Conservation (phyloP, 1,284 basidiomycete species). For the Ceratobasidium sp. region DNA sequence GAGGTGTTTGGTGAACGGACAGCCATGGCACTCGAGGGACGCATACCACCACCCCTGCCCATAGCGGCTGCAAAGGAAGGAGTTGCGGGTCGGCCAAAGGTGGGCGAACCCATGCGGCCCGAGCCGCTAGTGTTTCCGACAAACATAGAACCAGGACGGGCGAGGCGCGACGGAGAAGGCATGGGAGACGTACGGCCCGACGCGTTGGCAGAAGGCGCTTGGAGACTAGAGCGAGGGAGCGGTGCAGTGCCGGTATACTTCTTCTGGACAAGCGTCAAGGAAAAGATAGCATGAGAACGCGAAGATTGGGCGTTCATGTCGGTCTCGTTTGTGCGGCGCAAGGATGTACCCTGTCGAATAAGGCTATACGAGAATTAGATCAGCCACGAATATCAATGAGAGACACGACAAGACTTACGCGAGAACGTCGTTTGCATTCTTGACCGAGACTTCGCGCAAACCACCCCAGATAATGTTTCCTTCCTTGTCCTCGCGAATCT, state of each 20-base stretch:
- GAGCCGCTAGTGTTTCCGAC: conserved; percentile 59
- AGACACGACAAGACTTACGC: conserved; percentile 63
- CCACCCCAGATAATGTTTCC: conserved; percentile 98
- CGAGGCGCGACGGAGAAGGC: conserved; percentile 80
- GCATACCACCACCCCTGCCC: conserved; percentile 64
- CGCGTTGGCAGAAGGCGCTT: conserved; percentile 18
- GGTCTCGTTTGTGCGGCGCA: conserved; percentile 95
- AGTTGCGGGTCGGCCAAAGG: conserved; percentile 75
- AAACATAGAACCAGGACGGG: conserved; percentile 74
- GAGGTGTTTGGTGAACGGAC: conserved; percentile 49
- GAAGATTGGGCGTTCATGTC: conserved; percentile 99
- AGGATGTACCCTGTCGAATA: conserved; percentile 85
- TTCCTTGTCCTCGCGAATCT: conserved; percentile 96
- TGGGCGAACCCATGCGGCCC: conserved; percentile 73
- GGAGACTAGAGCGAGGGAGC: conserved; percentile 70
- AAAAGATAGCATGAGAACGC: conserved; percentile 98
- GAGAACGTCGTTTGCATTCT: conserved; percentile 90
- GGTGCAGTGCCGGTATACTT: conserved; percentile 73
- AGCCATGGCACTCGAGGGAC: conserved; percentile 80
- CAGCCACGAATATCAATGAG: conserved; percentile 3
- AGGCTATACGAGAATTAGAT: conserved; percentile 63
- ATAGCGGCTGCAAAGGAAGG: conserved; percentile 79
- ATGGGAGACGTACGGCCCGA: conserved; percentile 63
- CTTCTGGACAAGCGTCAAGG: conserved; percentile 91
- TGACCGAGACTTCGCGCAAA: conserved; percentile 88